Evolutionary conservation across 257 asterid genomes (phyloP), one percentile per base, ranked within the genome.

Genomic region (Plantago elongata): DNA sequence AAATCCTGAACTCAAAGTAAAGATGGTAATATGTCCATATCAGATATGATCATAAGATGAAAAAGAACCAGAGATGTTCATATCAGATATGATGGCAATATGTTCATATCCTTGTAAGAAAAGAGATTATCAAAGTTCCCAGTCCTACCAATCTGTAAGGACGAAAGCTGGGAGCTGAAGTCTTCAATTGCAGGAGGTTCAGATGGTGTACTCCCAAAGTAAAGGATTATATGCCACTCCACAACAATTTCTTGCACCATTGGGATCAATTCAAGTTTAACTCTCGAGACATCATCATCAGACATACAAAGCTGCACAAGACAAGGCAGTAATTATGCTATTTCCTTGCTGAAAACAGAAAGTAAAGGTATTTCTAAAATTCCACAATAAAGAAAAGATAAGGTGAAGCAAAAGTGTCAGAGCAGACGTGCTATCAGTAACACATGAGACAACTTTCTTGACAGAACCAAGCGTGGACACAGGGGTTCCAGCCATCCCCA

Each of bases 161-260:
- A 83, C 46, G 99, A 89, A 77, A 92, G 95, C 72, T 75, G 90
- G 70, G 79, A 81, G 75, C 89, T 86, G 69, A 89, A 92, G 75
- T 92, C 99, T 78, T 89, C 97, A 69, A 89, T 60, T 54, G 80
- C 80, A 64, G 88, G 96, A 70, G 93, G 78, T 62, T 84, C 95
- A 43, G 91, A 84, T 62, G 99, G 88, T 22, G 95, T 81, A 62
- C 86, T 83, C 57, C 87, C 95, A 64, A 92, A 69, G 81, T 78
- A 92, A 70, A 77, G 77, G 72, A 92, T 74, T 65, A 92, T 84
- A 77, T 89, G 97, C 99, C 99, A 92, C 74, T 92, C 94, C 8
- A 87, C 77, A 57, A 83, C 61, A 69, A 74, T 77, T 77, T 92
- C 99, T 83, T 86, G 91, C 73, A 89, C 77, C 95, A 84, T 75